Evolutionary conservation across 1,284 basidiomycete genomes (phyloP).

Genomic region (Boletus mariae): DNA sequence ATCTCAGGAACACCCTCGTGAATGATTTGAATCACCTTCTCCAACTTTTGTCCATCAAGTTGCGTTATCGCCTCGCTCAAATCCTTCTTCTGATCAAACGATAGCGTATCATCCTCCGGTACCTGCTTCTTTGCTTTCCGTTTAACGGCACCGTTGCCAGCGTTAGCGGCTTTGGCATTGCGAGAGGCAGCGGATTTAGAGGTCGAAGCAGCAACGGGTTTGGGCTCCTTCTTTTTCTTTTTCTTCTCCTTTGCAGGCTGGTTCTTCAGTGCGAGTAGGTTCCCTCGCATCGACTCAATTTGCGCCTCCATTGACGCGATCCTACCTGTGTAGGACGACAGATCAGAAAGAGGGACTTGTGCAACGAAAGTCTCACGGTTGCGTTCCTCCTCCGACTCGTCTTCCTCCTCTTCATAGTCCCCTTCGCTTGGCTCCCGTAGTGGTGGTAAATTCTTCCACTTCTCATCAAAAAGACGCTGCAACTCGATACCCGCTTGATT

Average conservation of each 20-base stretch:
- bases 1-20: constrained; percentile 87
- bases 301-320: constrained; percentile 72
- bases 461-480: constrained; percentile 85
- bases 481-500: constrained; percentile 80
- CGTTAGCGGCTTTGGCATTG: constrained; percentile 37
- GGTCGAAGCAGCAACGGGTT: constrained; percentile 54
- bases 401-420: constrained; percentile 50
- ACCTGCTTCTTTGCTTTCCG: constrained; percentile 55
- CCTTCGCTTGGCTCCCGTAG: constrained; percentile 51
- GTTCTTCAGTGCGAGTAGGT: constrained; percentile 58
- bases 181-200: constrained; percentile 54
- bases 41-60: constrained; percentile 74
- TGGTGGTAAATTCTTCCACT: constrained; percentile 79
- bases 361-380: constrained; percentile 44
- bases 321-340: constrained; percentile 42
- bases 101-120: constrained; percentile 68
- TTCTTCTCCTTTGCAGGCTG: constrained; percentile 54
- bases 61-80: constrained; percentile 86
- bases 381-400: constrained; percentile 50
- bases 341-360: constrained; percentile 14
- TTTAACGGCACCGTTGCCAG: constrained; percentile 39
- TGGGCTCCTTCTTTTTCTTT: constrained; percentile 61
- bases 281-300: constrained; percentile 67
- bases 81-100: constrained; percentile 95
- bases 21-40: constrained; percentile 88